Conservation (phyloP, 2,329 filamentous ascomycete genomes). For the Nemania diffusa region DNA sequence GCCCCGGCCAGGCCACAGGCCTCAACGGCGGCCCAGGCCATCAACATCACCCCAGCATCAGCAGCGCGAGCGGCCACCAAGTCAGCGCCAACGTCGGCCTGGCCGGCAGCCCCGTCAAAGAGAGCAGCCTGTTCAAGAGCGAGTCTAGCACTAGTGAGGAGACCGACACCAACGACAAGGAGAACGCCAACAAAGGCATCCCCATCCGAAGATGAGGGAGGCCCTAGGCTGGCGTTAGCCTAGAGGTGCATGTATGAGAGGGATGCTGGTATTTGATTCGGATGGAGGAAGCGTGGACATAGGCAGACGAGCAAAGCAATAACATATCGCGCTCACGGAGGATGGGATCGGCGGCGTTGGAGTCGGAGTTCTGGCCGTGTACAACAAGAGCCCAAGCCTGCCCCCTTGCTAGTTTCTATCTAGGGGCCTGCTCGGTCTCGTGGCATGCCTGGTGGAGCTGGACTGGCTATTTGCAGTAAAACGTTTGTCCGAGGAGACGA, state of each 20-base stretch:
- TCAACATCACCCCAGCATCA: conserved; percentile 49
- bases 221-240: neutral
- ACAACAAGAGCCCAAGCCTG: conserved; percentile 20
- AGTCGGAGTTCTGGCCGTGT: conserved; percentile 17
- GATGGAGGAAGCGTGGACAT: conserved; percentile 1
- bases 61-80: conserved; percentile 56
- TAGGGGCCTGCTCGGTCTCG: neutral
- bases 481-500: neutral
- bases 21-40: conserved; percentile 53
- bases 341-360: conserved; percentile 17
- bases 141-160: conserved; percentile 74
- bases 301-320: neutral
- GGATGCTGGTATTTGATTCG: conserved; percentile 5
- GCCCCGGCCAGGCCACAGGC: conserved; percentile 62
- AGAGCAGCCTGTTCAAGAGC: conserved; percentile 85
- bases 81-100: conserved; percentile 49
- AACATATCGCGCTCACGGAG: conserved; percentile 1
- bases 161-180: conserved; percentile 56
- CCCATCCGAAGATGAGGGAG: conserved; percentile 69
- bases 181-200: conserved; percentile 59
- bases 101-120: conserved; percentile 86
- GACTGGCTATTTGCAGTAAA: neutral
- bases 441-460: neutral
- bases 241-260: neutral
- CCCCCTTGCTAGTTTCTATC: conserved; percentile 5